These are phyloP conservation scores for Suhomyces faveliae DNA, from an alignment of 805 yeast genomes.

Conservation along the genomic window DNA sequence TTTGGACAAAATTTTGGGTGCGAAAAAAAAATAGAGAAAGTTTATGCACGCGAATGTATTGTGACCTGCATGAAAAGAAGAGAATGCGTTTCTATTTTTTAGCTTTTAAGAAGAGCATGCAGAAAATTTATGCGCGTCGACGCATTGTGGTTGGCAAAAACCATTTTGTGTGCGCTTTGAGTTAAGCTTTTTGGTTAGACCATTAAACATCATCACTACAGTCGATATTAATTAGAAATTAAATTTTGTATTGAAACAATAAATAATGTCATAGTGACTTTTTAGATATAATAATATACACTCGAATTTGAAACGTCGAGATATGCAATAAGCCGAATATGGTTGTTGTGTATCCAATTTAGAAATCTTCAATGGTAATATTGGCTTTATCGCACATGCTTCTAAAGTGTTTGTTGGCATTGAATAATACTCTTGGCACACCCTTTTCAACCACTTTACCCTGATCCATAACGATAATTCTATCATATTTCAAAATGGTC, in stretches of 20 bases:
- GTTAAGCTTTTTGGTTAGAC: not conserved
- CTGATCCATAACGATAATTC: constrained; percentile 34
- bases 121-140: too few species aligned
- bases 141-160: too few species aligned
- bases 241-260: not conserved
- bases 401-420: constrained; percentile 28
- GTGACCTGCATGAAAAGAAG: not conserved
- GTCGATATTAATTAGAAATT: not conserved
- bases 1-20: not conserved
- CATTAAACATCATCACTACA: not conserved
- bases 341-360: not conserved
- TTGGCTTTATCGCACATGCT: constrained; percentile 39
- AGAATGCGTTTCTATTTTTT: too few species aligned
- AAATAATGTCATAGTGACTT: not conserved
- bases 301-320: not conserved
- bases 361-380: constrained; percentile 29
- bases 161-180: too few species aligned
- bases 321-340: not conserved
- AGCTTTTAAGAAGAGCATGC: too few species aligned
- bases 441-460: constrained; percentile 36
- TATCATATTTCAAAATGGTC: constrained; percentile 36
- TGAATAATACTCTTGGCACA: constrained; percentile 31
- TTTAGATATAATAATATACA: not conserved
- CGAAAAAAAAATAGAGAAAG: not conserved
- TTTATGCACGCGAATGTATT: not conserved